Evolutionary conservation across 2,329 filamentous ascomycete genomes (phyloP), one percentile per base, ranked within the genome.

Genomic region (Aspergillus fructus): DNA sequence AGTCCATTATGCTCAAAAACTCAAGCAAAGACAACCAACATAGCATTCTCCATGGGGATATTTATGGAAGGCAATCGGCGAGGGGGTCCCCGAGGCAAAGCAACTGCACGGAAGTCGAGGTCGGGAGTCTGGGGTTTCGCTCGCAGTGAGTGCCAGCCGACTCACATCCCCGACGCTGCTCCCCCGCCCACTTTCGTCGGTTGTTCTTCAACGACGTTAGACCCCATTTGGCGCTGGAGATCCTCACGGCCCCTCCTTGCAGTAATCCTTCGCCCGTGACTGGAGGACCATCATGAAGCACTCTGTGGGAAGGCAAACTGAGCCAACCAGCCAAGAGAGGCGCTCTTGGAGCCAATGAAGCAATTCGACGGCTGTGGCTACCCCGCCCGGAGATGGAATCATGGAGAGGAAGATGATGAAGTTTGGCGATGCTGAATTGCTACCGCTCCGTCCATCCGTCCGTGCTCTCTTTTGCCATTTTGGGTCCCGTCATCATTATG

Each of bases 21-120:
- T 47, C 41, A 17, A 41, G 42, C 24, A 13, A 21, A 23, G 34
- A 49, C 45, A 12, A 57, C 12, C 27, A 39, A 30, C 27, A 49
- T 2, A 13, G 50, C 45, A 45, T 27, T 40, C 30, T 37, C 40
- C 13, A 43, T 15, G 33, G 51, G 19, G n/a, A 13, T 59, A 64
- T 63, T 63, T 62, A 64, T 61, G 56, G 50, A 37, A 11, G 30
- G 21, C 6, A 46, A 8, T 23, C 4, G 13, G 40, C 17, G 17
- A 49, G n/a, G 34, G 12, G 27, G 53, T 60, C 62, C 64, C 65
- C 65, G 65, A 67, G 65, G 65, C 64, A 62, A 67, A 56, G 17
- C 15, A 50, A 39, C n/a, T 13, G 27, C 21, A 59, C 65, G 64
- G 65, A 62, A 57, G 49, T 53, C 46, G 50, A 61, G 52, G 53